phyloP scores from a whole-genome alignment of 306 rosid species.

The Lagenaria siceraria region DNA sequence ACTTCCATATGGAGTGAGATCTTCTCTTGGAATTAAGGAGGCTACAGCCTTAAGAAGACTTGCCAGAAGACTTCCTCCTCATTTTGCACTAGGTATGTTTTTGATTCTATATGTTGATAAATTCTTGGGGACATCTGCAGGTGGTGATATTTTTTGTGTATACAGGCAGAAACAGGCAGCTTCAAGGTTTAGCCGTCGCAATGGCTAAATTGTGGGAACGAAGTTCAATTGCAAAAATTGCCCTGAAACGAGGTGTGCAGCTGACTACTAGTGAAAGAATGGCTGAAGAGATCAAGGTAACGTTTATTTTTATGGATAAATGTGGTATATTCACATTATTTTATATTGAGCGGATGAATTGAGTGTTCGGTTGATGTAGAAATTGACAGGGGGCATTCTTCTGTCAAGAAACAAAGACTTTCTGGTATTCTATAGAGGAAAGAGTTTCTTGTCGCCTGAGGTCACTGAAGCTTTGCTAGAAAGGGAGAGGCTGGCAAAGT shows the following conservation, averaged over 20 bases:
- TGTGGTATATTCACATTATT: neutral
- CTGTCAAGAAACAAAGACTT: slow-evolving; percentile 92
- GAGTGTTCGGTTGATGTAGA: slow-evolving; percentile 31
- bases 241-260: slow-evolving; percentile 96
- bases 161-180: slow-evolving; percentile 82
- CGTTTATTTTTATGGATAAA: neutral
- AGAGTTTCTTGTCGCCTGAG: slow-evolving; percentile 69
- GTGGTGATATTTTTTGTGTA: slow-evolving; percentile 7
- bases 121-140: slow-evolving; percentile 12
- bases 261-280: slow-evolving; percentile 95
- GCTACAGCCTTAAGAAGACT: slow-evolving; percentile 70
- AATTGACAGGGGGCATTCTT: slow-evolving; percentile 75
- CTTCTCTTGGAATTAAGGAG: slow-evolving; percentile 59
- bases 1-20: slow-evolving; percentile 86
- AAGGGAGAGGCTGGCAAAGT: slow-evolving; percentile 66
- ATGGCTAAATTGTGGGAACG: slow-evolving; percentile 74
- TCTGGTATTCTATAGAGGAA: slow-evolving; percentile 83
- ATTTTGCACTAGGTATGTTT: slow-evolving; percentile 74
- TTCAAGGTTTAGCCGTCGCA: slow-evolving; percentile 85
- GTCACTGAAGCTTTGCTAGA: slow-evolving; percentile 67
- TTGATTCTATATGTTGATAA: slow-evolving; percentile 4
- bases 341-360: neutral
- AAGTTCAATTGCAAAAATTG: slow-evolving; percentile 82
- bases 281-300: slow-evolving; percentile 98
- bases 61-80: slow-evolving; percentile 95